Evolutionary conservation across 2,329 filamentous ascomycete genomes (phyloP).

Genomic region (Cytospora mali): DNA sequence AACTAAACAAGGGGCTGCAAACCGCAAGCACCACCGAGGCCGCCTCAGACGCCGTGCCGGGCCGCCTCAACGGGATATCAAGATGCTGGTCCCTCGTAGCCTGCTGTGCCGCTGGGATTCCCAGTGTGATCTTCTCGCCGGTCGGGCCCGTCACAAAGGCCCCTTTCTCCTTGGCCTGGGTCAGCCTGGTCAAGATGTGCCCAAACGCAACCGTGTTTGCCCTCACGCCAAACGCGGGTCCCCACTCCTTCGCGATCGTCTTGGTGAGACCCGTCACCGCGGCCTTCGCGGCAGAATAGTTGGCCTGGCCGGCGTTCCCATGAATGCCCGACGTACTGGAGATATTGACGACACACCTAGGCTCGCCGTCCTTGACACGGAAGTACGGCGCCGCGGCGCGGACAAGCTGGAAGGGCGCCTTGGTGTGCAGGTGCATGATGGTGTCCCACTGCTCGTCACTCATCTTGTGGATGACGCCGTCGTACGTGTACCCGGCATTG

Average conservation of each 20-base stretch:
- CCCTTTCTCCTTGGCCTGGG: constrained; percentile 81
- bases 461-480: constrained; percentile 91
- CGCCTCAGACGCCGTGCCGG: constrained; percentile 79
- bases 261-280: constrained; percentile 82
- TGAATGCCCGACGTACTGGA: constrained; percentile 79
- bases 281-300: constrained; percentile 85
- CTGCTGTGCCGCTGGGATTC: constrained; percentile 67
- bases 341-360: constrained; percentile 81
- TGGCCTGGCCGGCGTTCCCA: constrained; percentile 89
- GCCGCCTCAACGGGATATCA: constrained; percentile 78
- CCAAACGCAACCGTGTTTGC: constrained; percentile 86
- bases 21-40: constrained; percentile 77
- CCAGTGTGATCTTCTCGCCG: constrained; percentile 73
- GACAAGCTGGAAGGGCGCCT: constrained; percentile 82
- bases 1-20: constrained; percentile 79
- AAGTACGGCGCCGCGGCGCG: constrained; percentile 83
- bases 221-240: constrained; percentile 78
- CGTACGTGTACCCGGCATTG: constrained; percentile 92
- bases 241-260: constrained; percentile 92
- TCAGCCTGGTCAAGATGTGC: constrained; percentile 77
- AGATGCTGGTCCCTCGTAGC: constrained; percentile 50
- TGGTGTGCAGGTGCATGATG: constrained; percentile 81
- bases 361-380: constrained; percentile 80
- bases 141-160: constrained; percentile 76
- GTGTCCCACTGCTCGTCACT: constrained; percentile 91